Base-by-base conservation (phyloP, 2,329 filamentous ascomycete genomes). In the Fusarium stilboides region DNA sequence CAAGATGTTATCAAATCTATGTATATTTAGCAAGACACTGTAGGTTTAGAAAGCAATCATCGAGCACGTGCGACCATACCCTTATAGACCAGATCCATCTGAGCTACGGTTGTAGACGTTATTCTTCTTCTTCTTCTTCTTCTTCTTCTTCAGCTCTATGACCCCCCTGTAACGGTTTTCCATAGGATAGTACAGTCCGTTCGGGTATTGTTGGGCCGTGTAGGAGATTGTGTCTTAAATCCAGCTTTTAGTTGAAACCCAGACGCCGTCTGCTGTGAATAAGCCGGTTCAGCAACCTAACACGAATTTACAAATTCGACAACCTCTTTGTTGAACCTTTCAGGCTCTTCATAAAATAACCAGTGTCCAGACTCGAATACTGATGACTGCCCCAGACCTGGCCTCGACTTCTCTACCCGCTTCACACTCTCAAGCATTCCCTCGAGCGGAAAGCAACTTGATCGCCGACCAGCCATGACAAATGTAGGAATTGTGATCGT, bases 271-370 rank as follows among this genome's bases (percentile, higher is more conserved):
- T 53, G 17, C 20, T 43, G 20, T 26, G 15, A 40, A 10, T 24
- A 22, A 34, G 20, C 20, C 33, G 15, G 37, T 37, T 28, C 10
- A 31, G 10, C 5, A 10, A 40, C 34, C 36, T 58, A 69, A 20
- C 70, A 74, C 19, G 44, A 50, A 31, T 56, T 51, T 15, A 65
- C 53, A 58, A 75, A 75, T 17, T 75, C 68, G 12, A 47, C 31
- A 31, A 75, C 65, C 49, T 75, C 73, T 37, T 45, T 56, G 39
- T 75, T 74, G 53, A 75, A 75, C 45, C 62, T 65, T 45, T 70
- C 70, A 6, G 73, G 64, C 34, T 75, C 73, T 47, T 75, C 73
- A 22, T 74, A 75, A 43, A 75, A 75, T 6, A 75, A 40, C 73
- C 73, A 75, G 47, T 75, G 73, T 13, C 73, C 73, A 20, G 71